These are phyloP conservation scores for Chrysoporthe austroafricana DNA, from an alignment of 2,329 filamentous ascomycete genomes.

Conservation along the genomic window DNA sequence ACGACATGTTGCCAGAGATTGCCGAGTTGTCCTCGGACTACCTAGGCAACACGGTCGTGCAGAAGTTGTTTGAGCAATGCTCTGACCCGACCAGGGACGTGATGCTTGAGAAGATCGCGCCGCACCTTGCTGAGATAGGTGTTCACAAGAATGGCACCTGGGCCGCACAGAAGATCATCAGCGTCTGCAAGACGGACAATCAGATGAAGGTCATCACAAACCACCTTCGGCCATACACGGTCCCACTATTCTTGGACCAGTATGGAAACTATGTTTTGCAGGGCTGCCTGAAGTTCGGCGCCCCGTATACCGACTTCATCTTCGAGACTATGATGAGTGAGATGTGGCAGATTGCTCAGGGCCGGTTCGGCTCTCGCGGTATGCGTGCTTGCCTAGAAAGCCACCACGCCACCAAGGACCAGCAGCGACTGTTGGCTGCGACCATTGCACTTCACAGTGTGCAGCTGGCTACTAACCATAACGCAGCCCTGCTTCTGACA, in stretches of 20 bases:
- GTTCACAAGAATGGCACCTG: constrained; percentile 99
- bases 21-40: constrained; percentile 95
- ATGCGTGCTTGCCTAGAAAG: constrained; percentile 98
- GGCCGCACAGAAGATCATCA: constrained; percentile 99
- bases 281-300: constrained; percentile 89
- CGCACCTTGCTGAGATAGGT: constrained; percentile 93
- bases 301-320: constrained; percentile 92
- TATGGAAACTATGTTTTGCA: constrained; percentile 99
- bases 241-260: constrained; percentile 93
- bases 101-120: constrained; percentile 86
- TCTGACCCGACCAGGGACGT: constrained; percentile 87
- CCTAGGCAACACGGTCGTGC: constrained; percentile 97
- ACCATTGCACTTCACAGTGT: constrained; percentile 96
- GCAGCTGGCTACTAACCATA: constrained; percentile 93
- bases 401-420: constrained; percentile 91
- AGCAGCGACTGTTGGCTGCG: constrained; percentile 92
- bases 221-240: constrained; percentile 80
- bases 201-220: constrained; percentile 88
- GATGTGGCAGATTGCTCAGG: constrained; percentile 93
- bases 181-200: constrained; percentile 82
- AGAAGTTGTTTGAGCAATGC: constrained; percentile 97
- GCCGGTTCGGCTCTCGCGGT: constrained; percentile 89
- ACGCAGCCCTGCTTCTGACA: constrained; percentile 89
- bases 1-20: constrained; percentile 95
- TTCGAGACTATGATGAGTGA: constrained; percentile 95